Conservation (phyloP, 2,329 filamentous ascomycete genomes). For the Hypoxylon sp. region DNA sequence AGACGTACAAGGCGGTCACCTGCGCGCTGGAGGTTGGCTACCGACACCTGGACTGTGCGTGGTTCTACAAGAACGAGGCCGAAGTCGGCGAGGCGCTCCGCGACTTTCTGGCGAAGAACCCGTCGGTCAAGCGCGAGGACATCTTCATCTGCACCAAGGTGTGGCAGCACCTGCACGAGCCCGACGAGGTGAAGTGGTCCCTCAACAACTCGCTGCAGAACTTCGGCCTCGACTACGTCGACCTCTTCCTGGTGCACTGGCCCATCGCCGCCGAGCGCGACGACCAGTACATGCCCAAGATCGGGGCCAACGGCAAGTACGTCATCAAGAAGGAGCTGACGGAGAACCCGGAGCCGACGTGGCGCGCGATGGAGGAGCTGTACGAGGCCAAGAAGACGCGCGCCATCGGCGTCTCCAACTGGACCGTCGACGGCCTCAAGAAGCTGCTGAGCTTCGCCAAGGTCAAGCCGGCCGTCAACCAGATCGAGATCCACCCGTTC, state of each 20-base stretch:
- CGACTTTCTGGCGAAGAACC: slow-evolving; percentile 56
- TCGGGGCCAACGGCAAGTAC: slow-evolving; percentile 61
- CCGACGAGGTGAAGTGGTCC: slow-evolving; percentile 68
- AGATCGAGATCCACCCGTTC: slow-evolving; percentile 63
- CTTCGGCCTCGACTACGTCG: slow-evolving; percentile 67
- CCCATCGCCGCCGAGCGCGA: slow-evolving; percentile 61
- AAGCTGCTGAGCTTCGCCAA: slow-evolving; percentile 56
- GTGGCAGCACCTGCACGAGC: slow-evolving; percentile 75
- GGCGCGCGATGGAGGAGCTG: slow-evolving; percentile 68
- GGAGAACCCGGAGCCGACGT: slow-evolving; percentile 73
- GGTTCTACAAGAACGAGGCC: slow-evolving; percentile 77
- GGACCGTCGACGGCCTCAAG: slow-evolving; percentile 57
- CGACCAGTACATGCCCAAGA: slow-evolving; percentile 57
- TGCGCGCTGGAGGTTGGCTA: slow-evolving; percentile 72
- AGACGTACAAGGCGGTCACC: slow-evolving; percentile 74
- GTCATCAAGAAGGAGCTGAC: slow-evolving; percentile 70
- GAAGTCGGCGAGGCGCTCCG: slow-evolving; percentile 70
- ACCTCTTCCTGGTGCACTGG: slow-evolving; percentile 70
- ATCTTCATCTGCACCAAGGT: slow-evolving; percentile 75
- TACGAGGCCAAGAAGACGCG: slow-evolving; percentile 50
- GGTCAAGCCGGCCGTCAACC: slow-evolving; percentile 58
- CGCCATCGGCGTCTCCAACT: slow-evolving; percentile 62
- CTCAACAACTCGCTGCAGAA: slow-evolving; percentile 65
- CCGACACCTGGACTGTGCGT: slow-evolving; percentile 75
- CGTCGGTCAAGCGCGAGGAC: slow-evolving; percentile 63